Conservation (phyloP, 192 early-diverging fungal genomes). For the Umbelopsis isabellina region DNA sequence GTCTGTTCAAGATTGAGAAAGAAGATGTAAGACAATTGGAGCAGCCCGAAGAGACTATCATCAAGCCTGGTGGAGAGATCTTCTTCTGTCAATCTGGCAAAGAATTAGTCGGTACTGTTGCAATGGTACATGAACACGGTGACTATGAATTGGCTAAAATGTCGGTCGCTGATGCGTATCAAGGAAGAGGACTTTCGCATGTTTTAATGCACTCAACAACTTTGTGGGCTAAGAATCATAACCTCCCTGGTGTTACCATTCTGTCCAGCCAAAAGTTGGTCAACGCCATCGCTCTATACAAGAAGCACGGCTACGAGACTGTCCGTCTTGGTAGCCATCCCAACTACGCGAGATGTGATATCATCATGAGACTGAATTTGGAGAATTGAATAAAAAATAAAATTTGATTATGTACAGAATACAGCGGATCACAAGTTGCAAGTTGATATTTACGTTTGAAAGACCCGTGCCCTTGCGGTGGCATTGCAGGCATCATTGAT, state of each 20-base stretch:
- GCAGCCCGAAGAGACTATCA: constrained; percentile 3
- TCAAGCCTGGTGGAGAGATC: constrained; percentile 7
- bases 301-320: background rate
- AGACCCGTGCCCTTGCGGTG: too few relatives aligned
- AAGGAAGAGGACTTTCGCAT: constrained; percentile 18
- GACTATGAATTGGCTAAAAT: constrained; percentile 23
- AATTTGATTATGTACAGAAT: too few relatives aligned
- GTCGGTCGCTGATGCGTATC: constrained; percentile 5
- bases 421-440: too few relatives aligned
- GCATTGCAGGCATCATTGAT: too few relatives aligned
- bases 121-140: constrained; percentile 3
- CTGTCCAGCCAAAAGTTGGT: background rate
- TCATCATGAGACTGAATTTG: constrained; percentile 1
- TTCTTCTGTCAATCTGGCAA: background rate
- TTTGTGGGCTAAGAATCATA: background rate
- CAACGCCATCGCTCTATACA: background rate
- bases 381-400: background rate
- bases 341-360: constrained; percentile 3
- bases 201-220: background rate
- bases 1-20: constrained; percentile 13
- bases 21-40: background rate
- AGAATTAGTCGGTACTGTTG: constrained; percentile 9
- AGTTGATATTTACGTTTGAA: too few relatives aligned
- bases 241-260: background rate
- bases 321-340: constrained; percentile 9